Evolutionary conservation across 2,329 filamentous ascomycete species (phyloP), one percentile per base, ranked within the genome.

Genomic region (Epichloe uncinata): DNA sequence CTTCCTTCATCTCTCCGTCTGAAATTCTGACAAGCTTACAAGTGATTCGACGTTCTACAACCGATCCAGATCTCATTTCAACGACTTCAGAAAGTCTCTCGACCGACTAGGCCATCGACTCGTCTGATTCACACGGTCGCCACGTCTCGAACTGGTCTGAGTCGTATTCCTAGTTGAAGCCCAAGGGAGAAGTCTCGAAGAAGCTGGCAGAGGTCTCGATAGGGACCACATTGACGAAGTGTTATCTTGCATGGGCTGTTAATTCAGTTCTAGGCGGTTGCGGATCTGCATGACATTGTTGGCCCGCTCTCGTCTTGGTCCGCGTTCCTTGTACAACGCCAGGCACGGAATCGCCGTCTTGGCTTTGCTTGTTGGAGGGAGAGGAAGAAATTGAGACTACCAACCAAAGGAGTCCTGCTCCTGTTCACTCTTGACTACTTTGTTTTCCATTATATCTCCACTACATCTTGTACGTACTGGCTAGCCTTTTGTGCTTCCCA

Each of bases 391-490:
- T n/a, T 37, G 44, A 46, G 45, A 45, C 45, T 54, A 42, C 34
- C 35, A 46, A 35, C 34, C 45, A 48, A 33, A 49, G 26, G 45
- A 48, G 48, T 18, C 37, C 26, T 37, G 33, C 33, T 53, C 36
- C 48, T 48, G 22, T 45, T 48, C 40, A 48, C 36, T 38, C 45
- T 40, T 45, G 40, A 45, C 36, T 50, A 44, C 36, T 50, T 48
- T 48, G 41, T 53, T 48, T 42, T 48, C 42, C 33, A 45, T 46
- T 38, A 33, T 41, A 48, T 47, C 42, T 26, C 15, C n/a, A 37
- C 37, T 48, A 40, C 34, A 45, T 42, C 45, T 44, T 78, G 75
- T 78, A 79, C 75, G 75, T 78, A 78, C 70, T 64, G 61, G 61
- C 67, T 68, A 68, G 66, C 61, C 67, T 67, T 61, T 65, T 63